Conservation (phyloP, 352 stramenopile species). For the Lagenidium giganteum region DNA sequence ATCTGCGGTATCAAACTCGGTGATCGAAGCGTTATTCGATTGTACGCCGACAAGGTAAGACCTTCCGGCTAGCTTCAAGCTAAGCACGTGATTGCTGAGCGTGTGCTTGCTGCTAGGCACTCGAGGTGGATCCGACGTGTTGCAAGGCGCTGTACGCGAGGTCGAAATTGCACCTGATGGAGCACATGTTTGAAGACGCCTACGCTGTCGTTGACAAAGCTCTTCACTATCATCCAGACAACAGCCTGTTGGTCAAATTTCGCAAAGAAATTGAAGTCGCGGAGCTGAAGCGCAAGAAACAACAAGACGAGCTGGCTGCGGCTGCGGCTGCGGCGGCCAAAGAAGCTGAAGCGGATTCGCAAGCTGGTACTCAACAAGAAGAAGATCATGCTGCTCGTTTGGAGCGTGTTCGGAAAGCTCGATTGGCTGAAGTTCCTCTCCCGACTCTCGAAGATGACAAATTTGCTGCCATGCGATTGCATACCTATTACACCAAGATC, state of each 20-base stretch:
- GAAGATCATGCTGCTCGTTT: too few species aligned
- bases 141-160: slow-evolving; percentile 71
- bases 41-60: slow-evolving; percentile 60
- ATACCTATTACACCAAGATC: slow-evolving; percentile 65
- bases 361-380: slow-evolving; percentile 13
- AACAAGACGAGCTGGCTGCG: slow-evolving; percentile 24
- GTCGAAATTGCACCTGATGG: slow-evolving; percentile 56
- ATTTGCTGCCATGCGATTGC: slow-evolving; percentile 27
- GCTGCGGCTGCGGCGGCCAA: too few species aligned
- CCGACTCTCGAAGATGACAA: slow-evolving; percentile 69
- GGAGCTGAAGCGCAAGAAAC: slow-evolving; percentile 19
- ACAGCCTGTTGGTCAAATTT: slow-evolving; percentile 45
- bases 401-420: too few species aligned
- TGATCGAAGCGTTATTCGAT: slow-evolving; percentile 37
- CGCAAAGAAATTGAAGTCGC: slow-evolving; percentile 35
- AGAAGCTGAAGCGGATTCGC: slow-evolving; percentile 13
- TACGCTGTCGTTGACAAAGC: slow-evolving; percentile 29
- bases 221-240: slow-evolving; percentile 30
- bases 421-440: slow-evolving; percentile 20
- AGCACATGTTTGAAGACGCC: slow-evolving; percentile 52
- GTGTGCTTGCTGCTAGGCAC: too few species aligned
- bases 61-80: too few species aligned
- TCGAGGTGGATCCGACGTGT: slow-evolving; percentile 34
- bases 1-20: slow-evolving; percentile 73
- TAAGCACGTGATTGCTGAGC: too few species aligned